phyloP scores from a whole-genome alignment of 2,329 filamentous ascomycete species.

The Paracamarosporium sp. region DNA sequence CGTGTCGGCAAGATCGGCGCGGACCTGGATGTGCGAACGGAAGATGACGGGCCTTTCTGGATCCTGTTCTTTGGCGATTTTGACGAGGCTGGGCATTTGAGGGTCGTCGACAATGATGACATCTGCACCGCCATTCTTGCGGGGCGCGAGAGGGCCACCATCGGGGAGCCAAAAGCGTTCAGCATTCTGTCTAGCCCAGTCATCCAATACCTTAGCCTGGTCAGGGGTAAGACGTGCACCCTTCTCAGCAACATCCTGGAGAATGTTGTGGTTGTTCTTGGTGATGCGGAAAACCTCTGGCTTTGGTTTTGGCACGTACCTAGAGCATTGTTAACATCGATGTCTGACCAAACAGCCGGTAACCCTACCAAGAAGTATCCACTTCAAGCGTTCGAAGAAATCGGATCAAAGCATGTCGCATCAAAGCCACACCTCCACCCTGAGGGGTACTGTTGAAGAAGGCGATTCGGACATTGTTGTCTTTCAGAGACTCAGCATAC shows the following conservation, averaged over 20 bases:
- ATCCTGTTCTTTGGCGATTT: conserved; percentile 73
- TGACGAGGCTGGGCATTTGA: conserved; percentile 82
- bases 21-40: conserved; percentile 83
- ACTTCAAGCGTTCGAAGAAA: conserved; percentile 72
- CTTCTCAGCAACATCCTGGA: conserved; percentile 76
- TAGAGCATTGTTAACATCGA: conserved; percentile 31
- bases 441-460: conserved; percentile 84
- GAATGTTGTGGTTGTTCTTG: conserved; percentile 88
- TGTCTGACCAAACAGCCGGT: neutral
- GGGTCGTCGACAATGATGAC: conserved; percentile 82
- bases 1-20: conserved; percentile 72
- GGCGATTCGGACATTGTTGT: conserved; percentile 71
- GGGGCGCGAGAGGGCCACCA: conserved; percentile 70
- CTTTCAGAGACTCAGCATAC: conserved; percentile 68
- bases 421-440: conserved; percentile 81
- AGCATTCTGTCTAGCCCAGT: conserved; percentile 78
- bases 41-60: conserved; percentile 80
- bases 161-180: conserved; percentile 75
- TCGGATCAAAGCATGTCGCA: conserved; percentile 79
- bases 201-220: conserved; percentile 67
- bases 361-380: conserved; percentile 73
- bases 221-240: conserved; percentile 69
- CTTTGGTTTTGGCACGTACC: conserved; percentile 78
- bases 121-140: conserved; percentile 75
- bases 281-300: conserved; percentile 83